Conservation (phyloP, 1,284 basidiomycete species). For the Pseudozyma thailandica region DNA sequence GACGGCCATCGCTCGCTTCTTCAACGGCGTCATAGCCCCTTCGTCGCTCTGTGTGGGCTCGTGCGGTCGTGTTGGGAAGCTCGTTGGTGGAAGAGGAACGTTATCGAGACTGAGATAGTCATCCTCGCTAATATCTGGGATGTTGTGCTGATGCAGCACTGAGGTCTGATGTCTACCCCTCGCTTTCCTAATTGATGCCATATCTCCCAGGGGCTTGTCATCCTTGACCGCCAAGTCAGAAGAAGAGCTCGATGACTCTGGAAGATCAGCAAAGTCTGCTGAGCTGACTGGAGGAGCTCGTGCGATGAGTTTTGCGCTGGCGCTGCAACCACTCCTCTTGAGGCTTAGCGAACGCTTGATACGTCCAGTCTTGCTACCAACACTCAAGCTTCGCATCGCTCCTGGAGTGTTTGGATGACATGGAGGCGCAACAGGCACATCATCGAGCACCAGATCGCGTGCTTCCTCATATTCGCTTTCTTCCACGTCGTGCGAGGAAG, state of each 20-base stretch:
- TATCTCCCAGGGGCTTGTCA: slow-evolving; percentile 14
- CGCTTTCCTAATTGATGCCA: slow-evolving; percentile 39
- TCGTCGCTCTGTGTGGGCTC: neutral
- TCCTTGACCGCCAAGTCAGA: slow-evolving; percentile 15
- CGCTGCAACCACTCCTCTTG: slow-evolving; percentile 34
- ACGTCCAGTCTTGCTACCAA: slow-evolving; percentile 24
- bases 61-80: neutral
- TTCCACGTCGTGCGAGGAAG: neutral
- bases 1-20: slow-evolving; percentile 9
- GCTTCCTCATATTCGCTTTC: slow-evolving; percentile 26
- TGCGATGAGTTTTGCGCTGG: slow-evolving; percentile 31
- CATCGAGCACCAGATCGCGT: slow-evolving; percentile 27
- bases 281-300: slow-evolving; percentile 54
- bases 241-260: slow-evolving; percentile 22
- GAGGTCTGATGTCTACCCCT: slow-evolving; percentile 24
- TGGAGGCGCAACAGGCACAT: slow-evolving; percentile 6
- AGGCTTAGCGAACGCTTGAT: slow-evolving; percentile 49
- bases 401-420: slow-evolving; percentile 17
- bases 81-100: slow-evolving; percentile 16
- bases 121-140: slow-evolving; percentile 34
- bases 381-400: slow-evolving; percentile 15
- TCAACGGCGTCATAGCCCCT: slow-evolving; percentile 2
- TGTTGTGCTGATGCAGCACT: slow-evolving; percentile 10
- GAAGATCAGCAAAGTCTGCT: slow-evolving; percentile 39
- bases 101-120: slow-evolving; percentile 23